Percentiles rank a stretch among this genome's conserved stretches.
phyloP scores from a whole-genome alignment of 1,284 basidiomycete species.

The Omphalotus olearius region DNA sequence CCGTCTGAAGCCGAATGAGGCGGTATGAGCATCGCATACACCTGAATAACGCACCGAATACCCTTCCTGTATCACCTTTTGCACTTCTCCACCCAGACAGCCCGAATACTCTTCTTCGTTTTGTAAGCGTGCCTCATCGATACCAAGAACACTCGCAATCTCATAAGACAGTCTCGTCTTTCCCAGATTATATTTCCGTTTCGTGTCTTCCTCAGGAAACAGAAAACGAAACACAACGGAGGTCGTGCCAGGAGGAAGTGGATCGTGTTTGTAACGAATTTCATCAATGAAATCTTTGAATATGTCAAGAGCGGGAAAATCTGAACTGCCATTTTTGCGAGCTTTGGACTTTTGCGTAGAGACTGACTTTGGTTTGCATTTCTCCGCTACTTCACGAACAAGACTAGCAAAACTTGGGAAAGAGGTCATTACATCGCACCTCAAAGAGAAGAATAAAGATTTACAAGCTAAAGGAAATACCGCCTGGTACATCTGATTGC shows the following conservation, averaged over 20 bases:
- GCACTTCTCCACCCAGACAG: slow-evolving; percentile 68
- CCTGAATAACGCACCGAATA: slow-evolving; percentile 25
- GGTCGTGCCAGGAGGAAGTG: slow-evolving; percentile 46
- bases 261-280: slow-evolving; percentile 37
- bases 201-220: slow-evolving; percentile 77
- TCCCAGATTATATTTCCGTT: slow-evolving; percentile 70
- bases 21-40: neutral
- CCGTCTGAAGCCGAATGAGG: slow-evolving; percentile 10
- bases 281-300: slow-evolving; percentile 35
- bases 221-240: slow-evolving; percentile 62
- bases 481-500: neutral
- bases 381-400: slow-evolving; percentile 31
- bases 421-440: neutral
- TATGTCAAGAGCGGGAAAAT: slow-evolving; percentile 33
- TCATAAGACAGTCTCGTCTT: slow-evolving; percentile 60
- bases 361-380: slow-evolving; percentile 20
- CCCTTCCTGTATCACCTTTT: slow-evolving; percentile 33
- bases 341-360: slow-evolving; percentile 22
- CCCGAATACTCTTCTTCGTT: slow-evolving; percentile 42
- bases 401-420: slow-evolving; percentile 41
- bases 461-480: neutral
- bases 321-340: slow-evolving; percentile 17
- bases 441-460: neutral
- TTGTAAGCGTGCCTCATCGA: slow-evolving; percentile 34
- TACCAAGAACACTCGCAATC: slow-evolving; percentile 49